Conservation (phyloP, 345 rosid genomes). For the Firmiana major region DNA sequence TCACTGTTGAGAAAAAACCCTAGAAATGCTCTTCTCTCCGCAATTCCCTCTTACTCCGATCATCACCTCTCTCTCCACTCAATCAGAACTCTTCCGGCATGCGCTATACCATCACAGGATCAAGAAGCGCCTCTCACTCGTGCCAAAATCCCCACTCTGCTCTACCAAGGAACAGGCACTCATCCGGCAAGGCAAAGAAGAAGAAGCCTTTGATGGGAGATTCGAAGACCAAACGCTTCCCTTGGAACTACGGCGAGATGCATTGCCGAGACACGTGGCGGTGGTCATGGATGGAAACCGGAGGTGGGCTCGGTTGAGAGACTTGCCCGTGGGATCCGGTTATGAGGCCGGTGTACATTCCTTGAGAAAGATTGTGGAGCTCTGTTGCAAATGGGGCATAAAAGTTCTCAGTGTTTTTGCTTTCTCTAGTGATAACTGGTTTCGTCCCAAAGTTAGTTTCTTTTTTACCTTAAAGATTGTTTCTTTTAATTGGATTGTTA, state of each 20-base stretch:
- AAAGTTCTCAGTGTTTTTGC: conserved; percentile 25
- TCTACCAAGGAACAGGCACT: not conserved
- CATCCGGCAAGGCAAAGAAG: not conserved
- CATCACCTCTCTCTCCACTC: not conserved
- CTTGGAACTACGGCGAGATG: conserved; percentile 12
- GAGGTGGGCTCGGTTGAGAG: conserved; percentile 22
- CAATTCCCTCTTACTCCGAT: conserved; percentile 22
- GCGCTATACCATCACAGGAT: not conserved
- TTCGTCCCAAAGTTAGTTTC: conserved; percentile 22
- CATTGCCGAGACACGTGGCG: conserved; percentile 28
- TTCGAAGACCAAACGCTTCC: conserved; percentile 10
- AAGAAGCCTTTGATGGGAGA: not conserved
- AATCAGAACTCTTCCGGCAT: not conserved
- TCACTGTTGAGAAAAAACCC: not conserved
- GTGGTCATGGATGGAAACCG: conserved; percentile 30
- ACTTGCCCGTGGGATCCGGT: conserved; percentile 17
- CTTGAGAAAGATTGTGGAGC: conserved; percentile 14
- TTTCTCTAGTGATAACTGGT: conserved; percentile 30
- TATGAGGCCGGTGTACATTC: conserved; percentile 26
- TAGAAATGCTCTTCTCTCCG: conserved; percentile 33
- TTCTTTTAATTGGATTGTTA: not conserved
- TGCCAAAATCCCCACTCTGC: not conserved
- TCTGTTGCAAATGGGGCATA: conserved; percentile 27
- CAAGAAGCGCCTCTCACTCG: not conserved
- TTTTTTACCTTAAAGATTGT: not conserved